A percentile compares a stretch with the other conserved stretches of the same genome.
These are phyloP conservation scores for Nematodospora valgi DNA, from an alignment of 805 yeast species.

Conservation along the genomic window DNA sequence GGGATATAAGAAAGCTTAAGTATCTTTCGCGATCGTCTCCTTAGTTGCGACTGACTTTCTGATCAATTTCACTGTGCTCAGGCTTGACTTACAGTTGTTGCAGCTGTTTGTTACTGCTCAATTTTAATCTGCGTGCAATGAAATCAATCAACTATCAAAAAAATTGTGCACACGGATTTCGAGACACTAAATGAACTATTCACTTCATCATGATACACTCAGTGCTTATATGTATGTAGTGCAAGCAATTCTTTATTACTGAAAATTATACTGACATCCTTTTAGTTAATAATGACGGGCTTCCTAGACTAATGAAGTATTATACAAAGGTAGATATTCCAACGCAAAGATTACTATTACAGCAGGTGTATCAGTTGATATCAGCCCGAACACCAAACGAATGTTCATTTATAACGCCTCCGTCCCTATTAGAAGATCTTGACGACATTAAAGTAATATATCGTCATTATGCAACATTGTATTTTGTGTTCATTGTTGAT, in stretches of 20 bases:
- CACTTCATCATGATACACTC: constrained; percentile 69
- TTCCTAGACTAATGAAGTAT: constrained; percentile 85
- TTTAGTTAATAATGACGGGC: constrained; percentile 81
- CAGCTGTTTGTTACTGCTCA: too few relatives aligned
- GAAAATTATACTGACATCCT: constrained; percentile 19
- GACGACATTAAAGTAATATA: constrained; percentile 86
- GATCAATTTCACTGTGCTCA: too few relatives aligned
- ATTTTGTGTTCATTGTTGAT: constrained; percentile 93
- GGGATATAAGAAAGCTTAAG: too few relatives aligned
- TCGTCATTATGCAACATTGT: constrained; percentile 92
- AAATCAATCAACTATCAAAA: too few relatives aligned
- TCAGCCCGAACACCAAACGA: constrained; percentile 68
- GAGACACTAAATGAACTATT: too few relatives aligned
- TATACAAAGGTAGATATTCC: constrained; percentile 86
- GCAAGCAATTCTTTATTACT: not conserved
- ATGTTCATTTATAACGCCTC: constrained; percentile 88
- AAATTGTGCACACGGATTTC: too few relatives aligned
- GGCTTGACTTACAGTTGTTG: too few relatives aligned
- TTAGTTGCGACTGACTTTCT: too few relatives aligned
- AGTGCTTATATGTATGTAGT: constrained; percentile 67
- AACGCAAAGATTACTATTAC: constrained; percentile 74
- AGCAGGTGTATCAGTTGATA: constrained; percentile 79
- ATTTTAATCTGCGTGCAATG: too few relatives aligned
- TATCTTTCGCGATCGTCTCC: too few relatives aligned
- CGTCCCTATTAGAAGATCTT: constrained; percentile 66